Base-by-base conservation (phyloP, 129 eudicot species). In the Saussurea involucrata region DNA sequence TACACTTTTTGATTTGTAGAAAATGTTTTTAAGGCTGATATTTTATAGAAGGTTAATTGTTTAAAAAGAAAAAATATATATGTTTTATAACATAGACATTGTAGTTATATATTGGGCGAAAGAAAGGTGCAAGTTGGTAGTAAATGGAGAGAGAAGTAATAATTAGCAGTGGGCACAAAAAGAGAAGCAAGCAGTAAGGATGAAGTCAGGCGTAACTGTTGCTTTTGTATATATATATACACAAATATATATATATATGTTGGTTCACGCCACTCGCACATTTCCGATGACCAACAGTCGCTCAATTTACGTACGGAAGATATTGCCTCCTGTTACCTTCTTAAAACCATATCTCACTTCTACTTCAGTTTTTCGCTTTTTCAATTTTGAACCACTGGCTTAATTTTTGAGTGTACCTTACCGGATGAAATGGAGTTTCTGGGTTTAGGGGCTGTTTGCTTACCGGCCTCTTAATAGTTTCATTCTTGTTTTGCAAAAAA, bases 261-360 rank as follows among this genome's bases (percentile, higher is more conserved):
- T 5, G 61, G 61, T 53, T 53, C 61, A 37, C 44, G 44, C 44
- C 44, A n/a, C 3, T 53, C 61, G 61, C 61, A 53, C 9, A 53
- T 53, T 53, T 53, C 82, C 82, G 15, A 78, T 78, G 82, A 71
- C 44, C 63, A 40, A 71, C 72, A 78, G 82, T 71, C 77, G 42
- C 82, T 42, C 27, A 63, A 10, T 57, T 71, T 32, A 15, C 66
- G 72, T 78, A 63, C 82, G 82, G 66, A 68, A 18, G 17, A 67
- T 68, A 55, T 29, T 46, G 13, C 22, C 63, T 64, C 13, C n/a
- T 33, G 28, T 34, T 33, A 24, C 24, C 32, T 46, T 46, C 65
- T 15, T 2, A 72, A 75, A 34, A 69, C 44, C 73, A 28, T 15
- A 24, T 53, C 55, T 18, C 68, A 53, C 66, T 44, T 46, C n/a